A percentile compares a stretch with the other conserved stretches of the same genome.
phyloP scores from a whole-genome alignment of 1,284 basidiomycete species.

The Malassezia furfur region DNA sequence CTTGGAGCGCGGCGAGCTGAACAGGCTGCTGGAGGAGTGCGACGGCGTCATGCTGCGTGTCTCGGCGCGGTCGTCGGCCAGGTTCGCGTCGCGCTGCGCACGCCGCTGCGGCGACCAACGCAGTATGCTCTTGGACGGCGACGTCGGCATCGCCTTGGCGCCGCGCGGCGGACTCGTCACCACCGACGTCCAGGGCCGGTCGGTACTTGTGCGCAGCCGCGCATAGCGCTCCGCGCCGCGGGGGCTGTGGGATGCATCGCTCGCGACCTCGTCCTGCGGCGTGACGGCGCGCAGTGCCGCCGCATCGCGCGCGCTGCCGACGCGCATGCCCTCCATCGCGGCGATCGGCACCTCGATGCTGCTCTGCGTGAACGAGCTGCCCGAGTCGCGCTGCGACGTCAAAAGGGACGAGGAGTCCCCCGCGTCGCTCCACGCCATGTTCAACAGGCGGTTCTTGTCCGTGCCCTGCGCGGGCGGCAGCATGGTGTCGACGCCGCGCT shows the following conservation, averaged over 20 bases:
- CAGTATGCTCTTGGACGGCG: background rate
- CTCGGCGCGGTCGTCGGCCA: background rate
- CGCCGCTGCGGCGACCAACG: background rate
- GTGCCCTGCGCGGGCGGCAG: conserved; percentile 16
- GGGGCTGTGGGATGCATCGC: too few species aligned
- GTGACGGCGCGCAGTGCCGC: background rate
- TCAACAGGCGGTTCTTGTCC: conserved; percentile 5
- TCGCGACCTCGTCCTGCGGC: background rate
- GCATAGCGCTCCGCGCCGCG: background rate
- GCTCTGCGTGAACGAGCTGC: background rate
- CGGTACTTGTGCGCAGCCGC: background rate
- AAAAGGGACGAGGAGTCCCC: background rate
- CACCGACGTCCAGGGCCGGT: background rate
- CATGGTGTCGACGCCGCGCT: conserved; percentile 31
- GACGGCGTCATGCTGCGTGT: background rate
- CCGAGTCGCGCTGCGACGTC: background rate
- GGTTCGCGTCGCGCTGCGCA: background rate
- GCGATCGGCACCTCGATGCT: background rate
- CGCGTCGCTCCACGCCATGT: background rate
- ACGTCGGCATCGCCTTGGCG: background rate
- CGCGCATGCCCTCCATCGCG: background rate
- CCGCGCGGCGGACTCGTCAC: background rate
- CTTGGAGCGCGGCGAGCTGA: conserved; percentile 49
- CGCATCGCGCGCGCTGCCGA: too few species aligned
- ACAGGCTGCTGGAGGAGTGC: background rate